Base-by-base conservation (phyloP, 2,329 filamentous ascomycete genomes). In the Aureobasidium sp. region DNA sequence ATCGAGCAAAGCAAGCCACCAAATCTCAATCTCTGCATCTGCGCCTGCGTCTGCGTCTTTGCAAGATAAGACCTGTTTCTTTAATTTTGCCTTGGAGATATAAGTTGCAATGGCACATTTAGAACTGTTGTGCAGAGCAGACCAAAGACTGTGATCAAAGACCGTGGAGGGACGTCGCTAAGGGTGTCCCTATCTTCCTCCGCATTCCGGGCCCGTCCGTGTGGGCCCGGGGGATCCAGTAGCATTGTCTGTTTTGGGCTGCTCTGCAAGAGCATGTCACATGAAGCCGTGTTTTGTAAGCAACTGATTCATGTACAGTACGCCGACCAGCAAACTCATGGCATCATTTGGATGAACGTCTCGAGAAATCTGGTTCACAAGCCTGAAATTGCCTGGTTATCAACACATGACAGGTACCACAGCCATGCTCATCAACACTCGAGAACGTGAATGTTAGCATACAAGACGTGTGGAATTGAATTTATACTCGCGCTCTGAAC, bases 221-320 rank as follows among this genome's bases (percentile, higher is more conserved):
- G 34, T 39, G 34, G 49, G 22, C 27, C 41, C 41, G 5, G 25
- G 14, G 20, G 6, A 22, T 44, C n/a, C 25, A 14, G 17, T 29
- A 42, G 51, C 51, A 55, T 55, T 55, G 17, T 55, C 51, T 42
- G 51, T 42, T 41, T 55, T 29, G 9, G 37, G 51, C 34, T 37
- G n/a, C 17, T 3, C 20, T 52, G 49, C 34, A 36, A 51, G 29
- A 34, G 7, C 22, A 17, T 15, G 14, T 55, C 51, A 25, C 25
- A 22, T 20, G 20, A 20, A 41, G 15, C 29, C 51, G 51, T 37
- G 8, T 29, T 31, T 42, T 29, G 25, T 31, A 29, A 42, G 51
- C 51, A 55, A 31, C 20, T n/a, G 22, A 27, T 55, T 27, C 15
- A 31, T 20, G 37, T 31, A 42, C 36, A 31, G 6, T 25, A 20